Evolutionary conservation across 164 flowering plant species (phyloP).

Genomic region (Piper longum): DNA sequence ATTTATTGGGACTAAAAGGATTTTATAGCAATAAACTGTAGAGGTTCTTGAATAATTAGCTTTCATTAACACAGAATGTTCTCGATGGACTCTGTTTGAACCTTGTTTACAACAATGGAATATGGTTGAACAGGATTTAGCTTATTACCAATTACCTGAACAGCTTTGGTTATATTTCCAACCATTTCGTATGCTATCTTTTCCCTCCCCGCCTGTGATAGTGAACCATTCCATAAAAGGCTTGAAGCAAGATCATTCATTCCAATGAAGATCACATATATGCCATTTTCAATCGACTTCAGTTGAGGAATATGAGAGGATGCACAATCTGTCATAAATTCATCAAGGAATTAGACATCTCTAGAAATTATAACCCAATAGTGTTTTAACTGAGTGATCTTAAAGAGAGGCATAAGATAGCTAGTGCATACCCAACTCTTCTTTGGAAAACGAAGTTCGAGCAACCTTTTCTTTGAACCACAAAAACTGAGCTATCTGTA

Average conservation of each 20-base stretch:
- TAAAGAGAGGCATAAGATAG: not conserved
- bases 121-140: not conserved
- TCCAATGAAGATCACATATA: slow-evolving; percentile 13
- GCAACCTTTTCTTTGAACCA: slow-evolving; percentile 12
- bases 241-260: slow-evolving; percentile 7
- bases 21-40: not conserved
- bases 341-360: not conserved
- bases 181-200: slow-evolving; percentile 7
- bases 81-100: not conserved
- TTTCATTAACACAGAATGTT: too few species aligned
- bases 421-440: slow-evolving; percentile 4
- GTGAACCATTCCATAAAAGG: not conserved
- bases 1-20: not conserved
- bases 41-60: too few species aligned
- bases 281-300: slow-evolving; percentile 11
- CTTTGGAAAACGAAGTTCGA: slow-evolving; percentile 3
- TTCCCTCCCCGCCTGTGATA: slow-evolving; percentile 1
- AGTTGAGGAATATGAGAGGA: slow-evolving; percentile 7
- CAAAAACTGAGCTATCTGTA: slow-evolving; percentile 13
- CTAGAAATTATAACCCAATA: not conserved
- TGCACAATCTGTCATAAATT: not conserved
- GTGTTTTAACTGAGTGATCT: not conserved
- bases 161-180: slow-evolving; percentile 11
- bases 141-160: slow-evolving; percentile 4
- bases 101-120: not conserved